A percentile compares a stretch with the other conserved stretches of the same genome.
phyloP scores from a whole-genome alignment of 805 yeast species.

The Suhomyces kilbournensis region DNA sequence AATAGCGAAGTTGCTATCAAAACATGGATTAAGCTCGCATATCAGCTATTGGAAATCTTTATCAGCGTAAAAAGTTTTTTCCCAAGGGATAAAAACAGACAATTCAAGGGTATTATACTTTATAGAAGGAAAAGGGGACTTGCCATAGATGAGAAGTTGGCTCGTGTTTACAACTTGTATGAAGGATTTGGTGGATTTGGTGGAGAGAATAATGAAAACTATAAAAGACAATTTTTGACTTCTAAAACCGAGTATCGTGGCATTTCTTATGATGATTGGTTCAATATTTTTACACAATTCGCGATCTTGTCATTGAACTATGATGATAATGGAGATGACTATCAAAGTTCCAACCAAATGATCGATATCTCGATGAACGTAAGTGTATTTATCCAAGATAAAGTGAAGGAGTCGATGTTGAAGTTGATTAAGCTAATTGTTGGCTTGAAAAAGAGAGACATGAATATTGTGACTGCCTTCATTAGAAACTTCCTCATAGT shows the following conservation, averaged over 20 bases:
- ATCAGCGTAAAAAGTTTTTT: constrained; percentile 75
- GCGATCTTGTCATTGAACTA: constrained; percentile 64
- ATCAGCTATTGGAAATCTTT: constrained; percentile 80
- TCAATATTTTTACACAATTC: constrained; percentile 74
- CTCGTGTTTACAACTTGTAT: constrained; percentile 61
- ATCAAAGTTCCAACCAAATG: constrained; percentile 47
- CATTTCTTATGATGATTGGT: constrained; percentile 76
- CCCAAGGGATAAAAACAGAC: constrained; percentile 68
- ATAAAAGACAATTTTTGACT: constrained; percentile 35
- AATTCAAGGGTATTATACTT: constrained; percentile 64
- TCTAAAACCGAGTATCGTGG: constrained; percentile 70
- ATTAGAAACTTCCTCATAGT: constrained; percentile 63
- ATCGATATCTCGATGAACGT: constrained; percentile 74
- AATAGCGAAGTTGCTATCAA: constrained; percentile 57
- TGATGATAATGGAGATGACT: constrained; percentile 49
- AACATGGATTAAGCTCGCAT: constrained; percentile 81
- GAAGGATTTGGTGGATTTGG: constrained; percentile 43
- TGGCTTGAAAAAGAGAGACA: constrained; percentile 46
- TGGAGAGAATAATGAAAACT: constrained; percentile 17
- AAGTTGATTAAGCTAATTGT: constrained; percentile 68
- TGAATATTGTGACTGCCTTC: constrained; percentile 50
- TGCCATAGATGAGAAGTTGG: constrained; percentile 70
- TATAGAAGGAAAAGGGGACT: constrained; percentile 59
- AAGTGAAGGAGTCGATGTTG: constrained; percentile 56
- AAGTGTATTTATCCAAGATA: constrained; percentile 71